Percentiles rank a stretch among this genome's conserved stretches.
Evolutionary conservation across 805 yeast species (phyloP).

Genomic region (Zygotorulaspora sp.): DNA sequence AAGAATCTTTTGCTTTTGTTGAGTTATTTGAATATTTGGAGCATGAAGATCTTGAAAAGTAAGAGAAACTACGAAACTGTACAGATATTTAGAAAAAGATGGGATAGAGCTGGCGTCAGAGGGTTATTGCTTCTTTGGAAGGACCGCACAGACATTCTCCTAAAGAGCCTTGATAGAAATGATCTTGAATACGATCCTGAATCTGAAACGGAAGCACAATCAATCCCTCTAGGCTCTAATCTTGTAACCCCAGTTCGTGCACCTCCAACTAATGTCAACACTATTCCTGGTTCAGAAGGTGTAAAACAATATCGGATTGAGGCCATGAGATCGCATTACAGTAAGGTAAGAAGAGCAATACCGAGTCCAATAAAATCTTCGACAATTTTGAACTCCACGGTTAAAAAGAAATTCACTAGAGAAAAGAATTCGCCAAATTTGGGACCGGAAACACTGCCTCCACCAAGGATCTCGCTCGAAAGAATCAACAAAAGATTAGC

Average conservation of each 20-base stretch:
- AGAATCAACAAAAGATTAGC: conserved; percentile 22
- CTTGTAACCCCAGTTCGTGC: conserved; percentile 25
- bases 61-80: conserved; percentile 36
- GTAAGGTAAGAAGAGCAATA: conserved; percentile 34
- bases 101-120: conserved; percentile 39
- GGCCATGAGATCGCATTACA: conserved; percentile 36
- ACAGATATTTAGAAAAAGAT: conserved; percentile 34
- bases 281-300: conserved; percentile 39
- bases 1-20: conserved; percentile 21
- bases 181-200: conserved; percentile 1
- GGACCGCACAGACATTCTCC: conserved; percentile 16
- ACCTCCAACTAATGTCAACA: conserved; percentile 6
- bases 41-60: conserved; percentile 32
- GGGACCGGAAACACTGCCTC: conserved; percentile 10
- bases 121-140: conserved; percentile 38
- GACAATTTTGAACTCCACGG: conserved; percentile 17
- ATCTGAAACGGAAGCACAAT: neutral
- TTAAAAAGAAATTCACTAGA: conserved; percentile 12
- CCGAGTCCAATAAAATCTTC: conserved; percentile 38
- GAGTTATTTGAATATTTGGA: conserved; percentile 35
- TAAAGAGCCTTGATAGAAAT: conserved; percentile 5
- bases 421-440: conserved; percentile 6
- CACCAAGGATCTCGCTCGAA: conserved; percentile 20
- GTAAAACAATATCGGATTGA: conserved; percentile 36
- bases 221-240: conserved; percentile 4